Evolutionary conservation across 768 basidiomycete genomes (phyloP), one percentile per base, ranked within the genome.

Genomic region (Lactarius quietus): DNA sequence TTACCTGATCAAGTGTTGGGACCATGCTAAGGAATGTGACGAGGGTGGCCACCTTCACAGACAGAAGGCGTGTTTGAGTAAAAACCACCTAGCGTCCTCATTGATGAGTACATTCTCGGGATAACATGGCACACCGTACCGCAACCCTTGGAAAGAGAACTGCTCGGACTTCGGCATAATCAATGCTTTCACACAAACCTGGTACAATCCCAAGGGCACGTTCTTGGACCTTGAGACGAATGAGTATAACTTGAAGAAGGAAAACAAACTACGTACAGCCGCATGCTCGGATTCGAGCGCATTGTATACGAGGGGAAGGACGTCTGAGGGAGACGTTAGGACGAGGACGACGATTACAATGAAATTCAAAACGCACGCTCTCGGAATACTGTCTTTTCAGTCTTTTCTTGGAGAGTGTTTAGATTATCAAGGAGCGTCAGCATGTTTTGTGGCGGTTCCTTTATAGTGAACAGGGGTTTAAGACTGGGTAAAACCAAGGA

Each of bases 371-470:
- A 81, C 90, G 72, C 68, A 97, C 95, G 90, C 76, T 95, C 94
- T 70, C 92, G 82, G 76, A 98, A 98, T 3, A 90, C 84, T 12
- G 76, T 77, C 68, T 94, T 93, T 61, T 91, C 87, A 2, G 94
- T 95, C 78, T 99, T 99, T 64, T 82, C 85, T 71, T 95, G 93
- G 33, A 99, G 80, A 78, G 95, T 84, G 28, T 83, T 79, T 9
- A 99, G 81, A 71, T 96, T 96, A 70, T 98, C 95, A 53, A 99
- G 76, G 29, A 99, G 77, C 0, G 94, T 95, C 58, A 98, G 76
- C 92, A 98, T 96, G 69, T 95, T 97, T 76, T 98, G 95, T 0
- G 96, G 95, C 20, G 97, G 96, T 71, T 99, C 97, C 74, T 91
- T 94, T 72, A 98, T 79, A 0, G 79, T 81, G 68, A 99, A 99